A percentile compares a stretch with the other conserved stretches of the same genome.
phyloP scores from a whole-genome alignment of 2,329 filamentous ascomycete genomes.

The Phialophora tarda region DNA sequence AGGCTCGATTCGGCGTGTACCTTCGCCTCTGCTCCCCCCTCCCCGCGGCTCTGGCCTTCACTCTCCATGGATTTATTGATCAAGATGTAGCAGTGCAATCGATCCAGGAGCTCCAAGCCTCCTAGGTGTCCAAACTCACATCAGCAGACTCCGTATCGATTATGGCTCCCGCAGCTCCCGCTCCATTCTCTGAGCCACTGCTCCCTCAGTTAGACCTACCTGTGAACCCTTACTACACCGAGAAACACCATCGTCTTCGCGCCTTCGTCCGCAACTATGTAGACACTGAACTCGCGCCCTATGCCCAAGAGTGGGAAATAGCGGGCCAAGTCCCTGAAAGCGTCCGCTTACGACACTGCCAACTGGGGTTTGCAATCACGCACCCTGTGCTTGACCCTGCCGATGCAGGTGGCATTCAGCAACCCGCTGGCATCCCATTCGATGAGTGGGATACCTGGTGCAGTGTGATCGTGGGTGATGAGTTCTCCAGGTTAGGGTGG shows the following conservation, averaged over 20 bases:
- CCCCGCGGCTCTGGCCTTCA: neutral
- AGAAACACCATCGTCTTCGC: constrained; percentile 69
- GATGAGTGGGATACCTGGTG: constrained; percentile 78
- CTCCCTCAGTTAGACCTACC: constrained; percentile 73
- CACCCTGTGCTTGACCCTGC: constrained; percentile 71
- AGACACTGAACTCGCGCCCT: constrained; percentile 64
- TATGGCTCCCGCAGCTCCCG: constrained; percentile 37
- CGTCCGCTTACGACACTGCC: constrained; percentile 68
- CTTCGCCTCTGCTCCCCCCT: neutral
- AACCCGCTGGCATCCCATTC: constrained; percentile 68
- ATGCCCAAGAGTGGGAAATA: constrained; percentile 74
- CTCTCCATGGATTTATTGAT: neutral
- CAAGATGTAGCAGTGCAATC: neutral
- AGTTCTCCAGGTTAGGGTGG: constrained; percentile 70
- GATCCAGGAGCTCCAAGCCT: constrained; percentile 4
- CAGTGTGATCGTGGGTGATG: constrained; percentile 71
- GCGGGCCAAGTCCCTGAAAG: constrained; percentile 66
- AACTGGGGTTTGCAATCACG: constrained; percentile 70
- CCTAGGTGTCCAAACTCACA: neutral
- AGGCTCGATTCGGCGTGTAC: constrained; percentile 14
- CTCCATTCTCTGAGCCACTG: constrained; percentile 76
- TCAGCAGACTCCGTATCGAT: neutral
- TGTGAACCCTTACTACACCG: constrained; percentile 69
- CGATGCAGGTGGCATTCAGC: constrained; percentile 68
- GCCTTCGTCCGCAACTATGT: constrained; percentile 70